phyloP scores from a whole-genome alignment of 2,329 filamentous ascomycete species.

The Fusarium subglutinans region DNA sequence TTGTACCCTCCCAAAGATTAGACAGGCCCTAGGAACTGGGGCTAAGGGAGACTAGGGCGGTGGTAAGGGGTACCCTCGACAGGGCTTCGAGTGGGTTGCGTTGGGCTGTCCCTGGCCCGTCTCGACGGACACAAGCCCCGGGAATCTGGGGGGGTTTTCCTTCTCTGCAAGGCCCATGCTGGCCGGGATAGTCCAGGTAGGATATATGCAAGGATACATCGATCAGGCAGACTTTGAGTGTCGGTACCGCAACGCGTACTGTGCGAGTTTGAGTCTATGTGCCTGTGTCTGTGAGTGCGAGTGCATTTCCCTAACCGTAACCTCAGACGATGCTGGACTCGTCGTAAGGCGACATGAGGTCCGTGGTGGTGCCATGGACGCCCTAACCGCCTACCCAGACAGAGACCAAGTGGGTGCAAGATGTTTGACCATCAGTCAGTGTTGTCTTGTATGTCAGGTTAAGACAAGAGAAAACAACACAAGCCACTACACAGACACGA shows the following conservation, averaged over 20 bases:
- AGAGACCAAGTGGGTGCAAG: conserved; percentile 20
- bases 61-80: conserved; percentile 43
- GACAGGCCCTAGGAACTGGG: conserved; percentile 40
- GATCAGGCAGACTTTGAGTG: conserved; percentile 38
- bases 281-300: background rate
- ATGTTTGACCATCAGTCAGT: conserved; percentile 26
- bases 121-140: conserved; percentile 42
- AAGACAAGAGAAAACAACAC: conserved; percentile 10
- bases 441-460: conserved; percentile 20
- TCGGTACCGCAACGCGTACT: conserved; percentile 27
- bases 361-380: conserved; percentile 41
- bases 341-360: conserved; percentile 39
- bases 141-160: conserved; percentile 42
- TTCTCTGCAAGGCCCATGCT: conserved; percentile 31
- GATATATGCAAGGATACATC: conserved; percentile 36
- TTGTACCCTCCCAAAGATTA: conserved; percentile 42
- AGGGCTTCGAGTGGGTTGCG: conserved; percentile 37
- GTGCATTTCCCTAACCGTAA: conserved; percentile 28
- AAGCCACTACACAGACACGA: conserved; percentile 6
- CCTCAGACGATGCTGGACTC: conserved; percentile 40
- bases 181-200: conserved; percentile 23
- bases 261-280: conserved; percentile 20
- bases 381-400: conserved; percentile 18
- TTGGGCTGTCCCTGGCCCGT: conserved; percentile 35
- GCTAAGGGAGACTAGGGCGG: conserved; percentile 40